A percentile compares a stretch with the other conserved stretches of the same genome.
phyloP scores from a whole-genome alignment of 2,329 filamentous ascomycete species.

The Annulohypoxylon truncatum region DNA sequence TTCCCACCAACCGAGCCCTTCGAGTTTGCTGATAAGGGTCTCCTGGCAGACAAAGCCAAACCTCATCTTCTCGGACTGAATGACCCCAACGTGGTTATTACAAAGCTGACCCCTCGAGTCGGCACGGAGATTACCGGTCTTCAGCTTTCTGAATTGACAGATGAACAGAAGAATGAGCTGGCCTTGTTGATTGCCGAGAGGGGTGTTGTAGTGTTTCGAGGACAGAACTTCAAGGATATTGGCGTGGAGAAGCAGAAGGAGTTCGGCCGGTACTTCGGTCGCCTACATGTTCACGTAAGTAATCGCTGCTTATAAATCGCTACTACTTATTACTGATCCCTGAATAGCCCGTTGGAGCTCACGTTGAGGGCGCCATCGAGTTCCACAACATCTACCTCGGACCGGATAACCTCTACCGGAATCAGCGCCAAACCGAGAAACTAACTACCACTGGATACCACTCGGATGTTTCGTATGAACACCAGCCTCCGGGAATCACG shows the following conservation, averaged over 20 bases:
- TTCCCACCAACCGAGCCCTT: constrained; percentile 56
- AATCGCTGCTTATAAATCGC: neutral
- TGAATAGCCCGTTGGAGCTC: constrained; percentile 55
- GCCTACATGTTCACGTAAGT: constrained; percentile 54
- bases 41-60: constrained; percentile 56
- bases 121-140: constrained; percentile 46
- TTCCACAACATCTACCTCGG: constrained; percentile 61
- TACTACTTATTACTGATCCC: neutral
- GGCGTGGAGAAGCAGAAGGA: constrained; percentile 54
- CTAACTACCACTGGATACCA: constrained; percentile 55
- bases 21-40: constrained; percentile 55
- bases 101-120: constrained; percentile 45
- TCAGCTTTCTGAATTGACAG: constrained; percentile 45
- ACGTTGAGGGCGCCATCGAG: constrained; percentile 57
- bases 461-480: constrained; percentile 58
- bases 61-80: constrained; percentile 53
- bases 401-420: constrained; percentile 57
- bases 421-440: constrained; percentile 50
- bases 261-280: constrained; percentile 55
- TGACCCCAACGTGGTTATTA: constrained; percentile 44
- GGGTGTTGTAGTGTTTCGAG: constrained; percentile 47
- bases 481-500: constrained; percentile 56
- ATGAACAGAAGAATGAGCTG: constrained; percentile 45
- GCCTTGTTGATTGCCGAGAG: constrained; percentile 46
- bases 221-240: constrained; percentile 52